Evolutionary conservation across 345 rosid genomes (phyloP).

Genomic region (Citrus hindsii): DNA sequence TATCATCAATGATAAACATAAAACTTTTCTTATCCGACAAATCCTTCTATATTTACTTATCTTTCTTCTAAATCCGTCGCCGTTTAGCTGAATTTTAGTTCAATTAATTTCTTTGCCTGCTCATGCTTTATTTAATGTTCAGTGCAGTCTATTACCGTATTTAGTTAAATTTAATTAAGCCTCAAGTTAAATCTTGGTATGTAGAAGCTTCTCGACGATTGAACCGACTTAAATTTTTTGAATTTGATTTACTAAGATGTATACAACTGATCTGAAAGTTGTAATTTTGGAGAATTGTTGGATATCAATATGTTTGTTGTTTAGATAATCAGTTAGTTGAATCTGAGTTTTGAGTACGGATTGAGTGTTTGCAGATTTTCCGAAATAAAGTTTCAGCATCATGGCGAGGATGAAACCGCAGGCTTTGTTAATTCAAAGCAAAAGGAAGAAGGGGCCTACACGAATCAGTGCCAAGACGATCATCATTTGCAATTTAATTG

Average conservation of each 20-base stretch:
- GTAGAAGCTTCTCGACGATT: not conserved
- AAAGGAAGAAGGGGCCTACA: constrained; percentile 72
- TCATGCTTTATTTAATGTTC: not conserved
- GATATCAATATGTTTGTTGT: not conserved
- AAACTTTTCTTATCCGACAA: not conserved
- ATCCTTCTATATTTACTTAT: not conserved
- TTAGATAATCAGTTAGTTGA: not conserved
- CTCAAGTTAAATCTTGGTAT: not conserved
- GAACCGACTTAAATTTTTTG: not conserved
- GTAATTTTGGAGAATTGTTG: not conserved
- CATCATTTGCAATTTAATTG: constrained; percentile 43
- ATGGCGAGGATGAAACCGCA: constrained; percentile 93
- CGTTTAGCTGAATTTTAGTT: constrained; percentile 1
- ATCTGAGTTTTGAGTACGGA: not conserved
- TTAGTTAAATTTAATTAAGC: not conserved
- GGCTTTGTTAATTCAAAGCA: constrained; percentile 73
- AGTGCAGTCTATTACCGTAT: not conserved
- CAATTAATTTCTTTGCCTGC: not conserved
- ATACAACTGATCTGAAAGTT: not conserved
- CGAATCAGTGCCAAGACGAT: constrained; percentile 56
- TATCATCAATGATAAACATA: not conserved
- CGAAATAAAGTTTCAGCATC: not conserved
- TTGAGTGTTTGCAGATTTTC: constrained; percentile 9
- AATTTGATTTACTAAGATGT: not conserved
- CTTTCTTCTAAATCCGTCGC: not conserved